A percentile compares a stretch with the other conserved stretches of the same genome.
These are phyloP conservation scores for Emergomyces orientalis DNA, from an alignment of 2,329 filamentous ascomycete genomes.

Conservation along the genomic window DNA sequence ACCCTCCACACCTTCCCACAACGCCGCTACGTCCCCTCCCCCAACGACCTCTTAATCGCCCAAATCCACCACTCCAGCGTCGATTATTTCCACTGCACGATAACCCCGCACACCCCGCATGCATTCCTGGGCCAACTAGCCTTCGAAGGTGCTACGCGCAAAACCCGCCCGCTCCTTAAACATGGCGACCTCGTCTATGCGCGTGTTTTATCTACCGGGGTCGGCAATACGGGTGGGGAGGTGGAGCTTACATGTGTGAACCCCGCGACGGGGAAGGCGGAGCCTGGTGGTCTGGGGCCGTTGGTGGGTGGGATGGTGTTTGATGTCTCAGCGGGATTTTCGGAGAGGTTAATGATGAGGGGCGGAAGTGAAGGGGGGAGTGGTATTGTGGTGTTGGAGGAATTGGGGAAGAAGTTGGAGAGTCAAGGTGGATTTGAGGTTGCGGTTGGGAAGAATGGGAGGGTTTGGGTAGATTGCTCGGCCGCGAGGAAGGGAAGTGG, in stretches of 20 bases:
- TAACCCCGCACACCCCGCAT: constrained; percentile 54
- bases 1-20: constrained; percentile 30
- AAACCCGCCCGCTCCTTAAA: constrained; percentile 71
- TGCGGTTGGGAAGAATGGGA: constrained; percentile 84
- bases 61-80: constrained; percentile 65
- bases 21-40: constrained; percentile 63
- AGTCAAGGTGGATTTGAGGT: constrained; percentile 66
- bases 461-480: constrained; percentile 75
- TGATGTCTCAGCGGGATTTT: constrained; percentile 67
- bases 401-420: constrained; percentile 64
- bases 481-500: constrained; percentile 33
- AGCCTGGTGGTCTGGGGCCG: constrained; percentile 77
- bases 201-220: constrained; percentile 65
- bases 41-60: constrained; percentile 82
- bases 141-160: constrained; percentile 90
- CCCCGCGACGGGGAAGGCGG: constrained; percentile 73
- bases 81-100: constrained; percentile 70
- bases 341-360: constrained; percentile 61
- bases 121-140: constrained; percentile 74
- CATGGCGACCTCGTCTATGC: constrained; percentile 79
- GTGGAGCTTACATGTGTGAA: constrained; percentile 86
- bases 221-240: constrained; percentile 68
- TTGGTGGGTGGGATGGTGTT: constrained; percentile 81
- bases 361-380: constrained; percentile 33
- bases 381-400: constrained; percentile 64